Evolutionary conservation across 495 filamentous ascomycete genomes (phyloP).

Genomic region (Aspergillus sparsus): DNA sequence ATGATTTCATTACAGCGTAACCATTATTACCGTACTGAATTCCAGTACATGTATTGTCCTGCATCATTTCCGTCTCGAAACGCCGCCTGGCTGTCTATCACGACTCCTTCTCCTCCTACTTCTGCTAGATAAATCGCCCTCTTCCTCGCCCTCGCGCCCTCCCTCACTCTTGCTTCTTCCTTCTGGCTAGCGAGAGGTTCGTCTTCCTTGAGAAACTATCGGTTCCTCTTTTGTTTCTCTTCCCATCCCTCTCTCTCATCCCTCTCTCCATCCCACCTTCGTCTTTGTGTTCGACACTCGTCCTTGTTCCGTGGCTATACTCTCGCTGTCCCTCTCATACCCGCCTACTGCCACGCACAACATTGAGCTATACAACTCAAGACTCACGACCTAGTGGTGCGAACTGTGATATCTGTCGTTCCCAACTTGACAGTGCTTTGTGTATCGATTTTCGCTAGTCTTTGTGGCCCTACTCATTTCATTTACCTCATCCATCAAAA

Average conservation of each 20-base stretch:
- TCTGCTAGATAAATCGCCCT: slow-evolving; percentile 20
- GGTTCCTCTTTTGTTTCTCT: slow-evolving; percentile 10
- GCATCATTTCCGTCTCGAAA: slow-evolving; percentile 16
- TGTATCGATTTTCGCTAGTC: background rate
- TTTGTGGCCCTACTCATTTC: slow-evolving; percentile 2
- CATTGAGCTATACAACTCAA: background rate
- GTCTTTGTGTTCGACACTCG: background rate
- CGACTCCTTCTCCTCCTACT: slow-evolving; percentile 8
- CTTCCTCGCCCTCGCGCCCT: slow-evolving; percentile 12
- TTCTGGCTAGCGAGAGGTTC: slow-evolving; percentile 16
- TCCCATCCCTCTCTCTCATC: slow-evolving; percentile 7
- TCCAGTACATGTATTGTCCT: slow-evolving; percentile 8
- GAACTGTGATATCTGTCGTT: background rate
- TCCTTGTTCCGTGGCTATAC: slow-evolving; percentile 9
- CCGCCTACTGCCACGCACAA: slow-evolving; percentile 19
- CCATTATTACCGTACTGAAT: slow-evolving; percentile 10
- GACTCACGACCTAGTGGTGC: background rate
- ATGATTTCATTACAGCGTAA: slow-evolving; percentile 9
- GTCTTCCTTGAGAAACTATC: slow-evolving; percentile 5
- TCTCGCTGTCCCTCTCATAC: slow-evolving; percentile 8
- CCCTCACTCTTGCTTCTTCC: slow-evolving; percentile 17
- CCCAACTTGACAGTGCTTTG: background rate
- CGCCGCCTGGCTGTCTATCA: slow-evolving; percentile 6
- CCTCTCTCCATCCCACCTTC: slow-evolving; percentile 8
- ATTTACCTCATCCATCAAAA: slow-evolving; percentile 31